phyloP scores from a whole-genome alignment of 2,329 filamentous ascomycete species.

The Ophiosphaerella korrae region DNA sequence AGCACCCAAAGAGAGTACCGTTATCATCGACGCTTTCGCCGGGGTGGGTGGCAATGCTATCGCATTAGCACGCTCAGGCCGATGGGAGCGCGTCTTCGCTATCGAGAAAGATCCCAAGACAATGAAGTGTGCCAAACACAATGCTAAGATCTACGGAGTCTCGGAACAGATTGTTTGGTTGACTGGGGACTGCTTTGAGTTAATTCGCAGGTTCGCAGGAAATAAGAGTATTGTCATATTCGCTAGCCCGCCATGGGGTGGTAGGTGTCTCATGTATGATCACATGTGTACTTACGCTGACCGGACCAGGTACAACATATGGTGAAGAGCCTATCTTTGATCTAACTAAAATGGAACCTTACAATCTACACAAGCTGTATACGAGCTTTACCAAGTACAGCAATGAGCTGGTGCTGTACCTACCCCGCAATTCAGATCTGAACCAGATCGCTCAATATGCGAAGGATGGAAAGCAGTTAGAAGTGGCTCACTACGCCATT shows the following conservation, averaged over 20 bases:
- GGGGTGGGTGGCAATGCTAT: slow-evolving; percentile 94
- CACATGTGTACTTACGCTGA: slow-evolving; percentile 7
- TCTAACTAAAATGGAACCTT: slow-evolving; percentile 84
- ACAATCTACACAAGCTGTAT: slow-evolving; percentile 60
- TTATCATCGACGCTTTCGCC: slow-evolving; percentile 86
- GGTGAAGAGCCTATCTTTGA: slow-evolving; percentile 75
- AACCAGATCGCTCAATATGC: slow-evolving; percentile 46
- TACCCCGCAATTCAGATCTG: slow-evolving; percentile 66
- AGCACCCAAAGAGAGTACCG: slow-evolving; percentile 61
- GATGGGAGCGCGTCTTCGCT: slow-evolving; percentile 83
- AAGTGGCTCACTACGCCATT: slow-evolving; percentile 79
- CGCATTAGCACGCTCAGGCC: slow-evolving; percentile 81
- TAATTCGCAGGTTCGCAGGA: slow-evolving; percentile 61
- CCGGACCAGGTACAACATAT: slow-evolving; percentile 63
- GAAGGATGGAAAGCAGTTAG: slow-evolving; percentile 38
- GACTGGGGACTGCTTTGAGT: slow-evolving; percentile 82
- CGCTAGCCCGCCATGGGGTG: slow-evolving; percentile 76
- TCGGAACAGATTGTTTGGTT: slow-evolving; percentile 81
- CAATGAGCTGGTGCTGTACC: slow-evolving; percentile 72
- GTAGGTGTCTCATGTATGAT: slow-evolving; percentile 49
- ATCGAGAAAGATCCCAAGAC: slow-evolving; percentile 83
- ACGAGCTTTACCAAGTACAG: slow-evolving; percentile 43
- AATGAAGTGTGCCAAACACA: slow-evolving; percentile 88
- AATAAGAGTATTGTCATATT: slow-evolving; percentile 65
- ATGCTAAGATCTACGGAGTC: slow-evolving; percentile 84